Conservation (phyloP, 306 rosid species). For the Trifolium pratense region DNA sequence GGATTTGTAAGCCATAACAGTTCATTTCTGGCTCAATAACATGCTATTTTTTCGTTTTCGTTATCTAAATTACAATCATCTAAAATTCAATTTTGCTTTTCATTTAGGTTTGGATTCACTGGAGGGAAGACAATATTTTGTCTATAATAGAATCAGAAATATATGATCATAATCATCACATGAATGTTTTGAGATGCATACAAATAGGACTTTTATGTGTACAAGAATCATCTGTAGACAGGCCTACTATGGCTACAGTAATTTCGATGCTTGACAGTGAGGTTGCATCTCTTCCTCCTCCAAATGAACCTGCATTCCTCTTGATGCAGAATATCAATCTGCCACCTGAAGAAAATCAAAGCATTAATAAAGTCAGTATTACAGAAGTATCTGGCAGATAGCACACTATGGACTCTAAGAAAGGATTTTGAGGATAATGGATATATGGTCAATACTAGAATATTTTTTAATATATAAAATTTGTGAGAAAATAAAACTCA, state of each 20-base stretch:
- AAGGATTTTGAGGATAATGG: neutral
- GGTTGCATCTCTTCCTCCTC: constrained; percentile 30
- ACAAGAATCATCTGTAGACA: constrained; percentile 35
- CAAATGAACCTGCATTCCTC: constrained; percentile 41
- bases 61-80: neutral
- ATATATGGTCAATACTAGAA: neutral
- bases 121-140: neutral
- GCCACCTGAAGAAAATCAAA: neutral
- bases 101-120: neutral
- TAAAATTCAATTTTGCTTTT: no score
- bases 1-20: neutral
- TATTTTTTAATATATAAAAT: no score
- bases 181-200: constrained; percentile 34
- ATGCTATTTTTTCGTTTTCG: neutral
- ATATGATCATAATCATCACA: neutral
- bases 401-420: neutral
- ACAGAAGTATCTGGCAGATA: constrained; percentile 33
- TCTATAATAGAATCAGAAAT: neutral
- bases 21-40: neutral
- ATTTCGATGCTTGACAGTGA: constrained; percentile 44
- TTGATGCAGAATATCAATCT: neutral
- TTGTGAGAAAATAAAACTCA: no score
- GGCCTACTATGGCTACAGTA: constrained; percentile 36
- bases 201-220: constrained; percentile 48
- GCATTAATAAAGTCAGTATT: constrained; percentile 2